phyloP scores from a whole-genome alignment of 371 early-diverging fungal genomes.

The Syncephalis fuscata region DNA sequence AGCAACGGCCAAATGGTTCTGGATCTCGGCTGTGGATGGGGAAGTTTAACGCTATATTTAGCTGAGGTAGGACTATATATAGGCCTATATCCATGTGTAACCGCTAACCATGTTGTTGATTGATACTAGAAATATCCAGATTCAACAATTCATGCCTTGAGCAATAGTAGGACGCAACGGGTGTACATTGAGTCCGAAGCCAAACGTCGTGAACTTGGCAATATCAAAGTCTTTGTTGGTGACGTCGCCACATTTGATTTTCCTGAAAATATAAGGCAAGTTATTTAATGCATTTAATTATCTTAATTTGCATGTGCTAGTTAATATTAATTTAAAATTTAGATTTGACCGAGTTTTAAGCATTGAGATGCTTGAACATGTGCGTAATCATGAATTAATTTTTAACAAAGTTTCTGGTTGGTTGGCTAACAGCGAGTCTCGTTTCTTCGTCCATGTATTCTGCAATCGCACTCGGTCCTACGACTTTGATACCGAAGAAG shows the following conservation, averaged over 20 bases:
- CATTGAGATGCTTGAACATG: conserved; percentile 47
- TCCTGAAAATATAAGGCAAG: conserved; percentile 2
- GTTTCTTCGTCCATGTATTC: conserved; percentile 36
- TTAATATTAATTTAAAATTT: not conserved
- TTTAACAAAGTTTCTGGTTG: conserved; percentile 25
- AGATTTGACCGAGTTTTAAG: conserved; percentile 30
- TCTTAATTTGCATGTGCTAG: too few species aligned
- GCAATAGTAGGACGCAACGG: conserved; percentile 30
- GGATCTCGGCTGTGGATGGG: conserved; percentile 48
- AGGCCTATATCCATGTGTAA: too few species aligned
- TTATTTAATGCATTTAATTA: not conserved
- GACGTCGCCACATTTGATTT: conserved; percentile 21
- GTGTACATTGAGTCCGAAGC: conserved; percentile 19
- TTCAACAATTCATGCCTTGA: conserved; percentile 22
- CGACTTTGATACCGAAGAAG: conserved; percentile 28
- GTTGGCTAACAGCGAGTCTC: conserved; percentile 20
- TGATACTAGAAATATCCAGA: conserved; percentile 21
- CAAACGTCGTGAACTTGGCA: conserved; percentile 16
- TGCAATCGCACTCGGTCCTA: conserved; percentile 28
- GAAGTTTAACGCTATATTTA: conserved; percentile 23
- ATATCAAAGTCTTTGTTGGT: conserved; percentile 28
- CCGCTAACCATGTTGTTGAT: not conserved
- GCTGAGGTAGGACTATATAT: conserved; percentile 14
- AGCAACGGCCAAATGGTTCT: conserved; percentile 28
- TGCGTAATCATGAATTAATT: conserved; percentile 32